Conservation (phyloP, 495 filamentous ascomycete species). For the Acidiella bohemica region DNA sequence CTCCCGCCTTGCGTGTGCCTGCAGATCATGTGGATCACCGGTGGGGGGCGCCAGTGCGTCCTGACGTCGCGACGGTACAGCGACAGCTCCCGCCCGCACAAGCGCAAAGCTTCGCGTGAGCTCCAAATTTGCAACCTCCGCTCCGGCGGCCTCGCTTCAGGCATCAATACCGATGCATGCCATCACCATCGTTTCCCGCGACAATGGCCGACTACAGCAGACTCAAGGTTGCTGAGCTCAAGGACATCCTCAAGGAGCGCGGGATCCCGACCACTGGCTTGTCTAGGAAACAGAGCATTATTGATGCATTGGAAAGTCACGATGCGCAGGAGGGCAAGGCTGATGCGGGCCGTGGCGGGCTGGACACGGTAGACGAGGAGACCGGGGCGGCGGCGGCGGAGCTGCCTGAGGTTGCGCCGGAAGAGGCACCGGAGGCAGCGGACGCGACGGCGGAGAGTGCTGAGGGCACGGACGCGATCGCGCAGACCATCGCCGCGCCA, state of each 20-base stretch:
- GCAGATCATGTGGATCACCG: too few relatives aligned
- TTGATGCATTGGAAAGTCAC: slow-evolving; percentile 25
- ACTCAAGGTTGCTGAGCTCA: slow-evolving; percentile 26
- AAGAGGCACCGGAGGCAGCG: background rate
- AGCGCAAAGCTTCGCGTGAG: too few relatives aligned
- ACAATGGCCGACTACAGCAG: slow-evolving; percentile 28
- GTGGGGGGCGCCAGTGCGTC: too few relatives aligned
- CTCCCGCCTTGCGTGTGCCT: too few relatives aligned
- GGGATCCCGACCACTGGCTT: slow-evolving; percentile 28
- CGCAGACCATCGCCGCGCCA: background rate
- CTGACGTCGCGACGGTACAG: too few relatives aligned
- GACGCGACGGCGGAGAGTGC: slow-evolving; percentile 2
- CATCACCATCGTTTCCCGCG: background rate
- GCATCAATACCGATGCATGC: too few relatives aligned
- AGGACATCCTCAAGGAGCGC: slow-evolving; percentile 26
- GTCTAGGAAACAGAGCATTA: slow-evolving; percentile 28
- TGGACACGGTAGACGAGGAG: slow-evolving; percentile 1
- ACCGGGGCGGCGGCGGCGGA: slow-evolving; percentile 3
- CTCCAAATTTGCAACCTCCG: too few relatives aligned
- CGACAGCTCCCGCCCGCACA: too few relatives aligned
- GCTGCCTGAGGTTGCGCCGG: too few relatives aligned
- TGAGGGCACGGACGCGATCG: background rate
- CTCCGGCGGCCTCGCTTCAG: too few relatives aligned
- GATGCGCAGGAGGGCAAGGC: slow-evolving; percentile 15
- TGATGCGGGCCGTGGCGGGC: slow-evolving; percentile 1